These are phyloP conservation scores for Fraxinus greggii DNA, from an alignment of 305 asterid species.

Conservation along the genomic window DNA sequence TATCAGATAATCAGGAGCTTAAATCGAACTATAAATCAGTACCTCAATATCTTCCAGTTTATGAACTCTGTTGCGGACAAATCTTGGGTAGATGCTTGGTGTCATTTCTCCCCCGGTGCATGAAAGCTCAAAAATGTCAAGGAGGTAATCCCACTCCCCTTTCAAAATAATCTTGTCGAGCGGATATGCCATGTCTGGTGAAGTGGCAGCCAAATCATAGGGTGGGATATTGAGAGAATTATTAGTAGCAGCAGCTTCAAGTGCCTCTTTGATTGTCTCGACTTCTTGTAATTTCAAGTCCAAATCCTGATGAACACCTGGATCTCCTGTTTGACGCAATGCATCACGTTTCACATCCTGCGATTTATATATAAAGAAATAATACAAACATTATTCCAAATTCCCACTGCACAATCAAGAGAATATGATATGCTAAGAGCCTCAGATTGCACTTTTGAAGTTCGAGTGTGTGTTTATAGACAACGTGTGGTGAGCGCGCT, in stretches of 20 bases:
- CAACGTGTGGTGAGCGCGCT: neutral
- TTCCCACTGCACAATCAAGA: neutral
- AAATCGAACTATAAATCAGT: constrained; percentile 15
- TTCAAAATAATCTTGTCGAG: constrained; percentile 64
- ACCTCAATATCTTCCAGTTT: constrained; percentile 54
- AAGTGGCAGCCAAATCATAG: constrained; percentile 59
- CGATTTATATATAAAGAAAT: constrained; percentile 10
- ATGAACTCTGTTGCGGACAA: constrained; percentile 65
- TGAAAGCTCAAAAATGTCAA: constrained; percentile 50
- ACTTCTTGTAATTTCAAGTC: constrained; percentile 42
- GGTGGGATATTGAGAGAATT: constrained; percentile 65
- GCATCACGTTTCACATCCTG: constrained; percentile 51
- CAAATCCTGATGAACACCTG: constrained; percentile 39
- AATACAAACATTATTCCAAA: neutral
- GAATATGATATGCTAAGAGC: neutral
- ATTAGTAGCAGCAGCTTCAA: constrained; percentile 35
- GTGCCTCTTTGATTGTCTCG: constrained; percentile 51
- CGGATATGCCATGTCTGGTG: constrained; percentile 69
- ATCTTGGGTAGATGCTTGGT: constrained; percentile 58
- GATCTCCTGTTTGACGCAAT: constrained; percentile 45
- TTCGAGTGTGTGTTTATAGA: neutral
- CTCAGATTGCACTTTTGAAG: neutral
- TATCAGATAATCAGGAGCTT: neutral
- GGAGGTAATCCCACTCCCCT: constrained; percentile 85
- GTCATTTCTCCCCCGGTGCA: constrained; percentile 36